These are phyloP conservation scores for Rheum nobile DNA, from an alignment of 148 eudicot genomes.

Conservation along the genomic window DNA sequence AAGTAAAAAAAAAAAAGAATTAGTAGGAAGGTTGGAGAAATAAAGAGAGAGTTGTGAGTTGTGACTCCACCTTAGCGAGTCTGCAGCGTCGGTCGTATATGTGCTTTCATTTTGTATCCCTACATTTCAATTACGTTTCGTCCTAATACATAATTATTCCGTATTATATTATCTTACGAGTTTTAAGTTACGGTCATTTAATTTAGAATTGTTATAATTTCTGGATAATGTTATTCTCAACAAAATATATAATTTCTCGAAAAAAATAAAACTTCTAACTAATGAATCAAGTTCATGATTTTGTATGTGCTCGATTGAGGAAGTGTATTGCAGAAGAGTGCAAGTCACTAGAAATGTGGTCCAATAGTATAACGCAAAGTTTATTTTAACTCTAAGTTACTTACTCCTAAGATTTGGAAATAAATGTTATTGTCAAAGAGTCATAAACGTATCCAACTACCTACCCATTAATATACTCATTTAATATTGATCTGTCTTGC, in stretches of 20 bases:
- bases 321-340: neutral
- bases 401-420: neutral
- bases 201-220: no score
- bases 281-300: no score
- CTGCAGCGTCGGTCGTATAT: neutral
- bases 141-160: neutral
- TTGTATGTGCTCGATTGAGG: no score
- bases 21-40: neutral
- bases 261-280: no score
- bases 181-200: neutral
- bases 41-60: neutral
- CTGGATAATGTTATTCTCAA: no score
- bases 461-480: neutral
- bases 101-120: neutral
- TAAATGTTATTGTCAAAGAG: neutral
- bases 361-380: neutral
- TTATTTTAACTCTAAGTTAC: no score
- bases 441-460: neutral
- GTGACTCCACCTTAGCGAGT: conserved; percentile 3
- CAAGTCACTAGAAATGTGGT: neutral
- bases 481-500: neutral
- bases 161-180: neutral
- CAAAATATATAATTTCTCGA: no score
- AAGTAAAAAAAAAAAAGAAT: neutral
- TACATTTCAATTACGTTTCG: neutral